These are phyloP conservation scores for Penicillium longicatenatum DNA, from an alignment of 495 filamentous ascomycete genomes.

Conservation along the genomic window DNA sequence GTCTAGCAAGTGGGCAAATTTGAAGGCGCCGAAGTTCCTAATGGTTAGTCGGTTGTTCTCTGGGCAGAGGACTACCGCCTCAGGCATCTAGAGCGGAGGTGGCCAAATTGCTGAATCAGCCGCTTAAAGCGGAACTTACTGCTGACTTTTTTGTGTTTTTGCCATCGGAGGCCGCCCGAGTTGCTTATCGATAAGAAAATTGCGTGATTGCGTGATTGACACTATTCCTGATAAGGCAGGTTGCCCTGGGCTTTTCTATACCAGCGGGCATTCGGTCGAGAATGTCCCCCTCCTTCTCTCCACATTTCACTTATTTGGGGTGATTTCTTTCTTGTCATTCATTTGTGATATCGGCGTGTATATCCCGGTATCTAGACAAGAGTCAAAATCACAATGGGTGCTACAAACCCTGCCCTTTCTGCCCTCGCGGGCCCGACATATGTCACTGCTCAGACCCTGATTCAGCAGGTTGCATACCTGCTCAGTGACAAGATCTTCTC, in stretches of 20 bases:
- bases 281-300: slow-evolving; percentile 24
- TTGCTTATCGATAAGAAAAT: slow-evolving; percentile 40
- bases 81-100: background rate
- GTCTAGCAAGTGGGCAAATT: too few species aligned
- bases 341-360: slow-evolving; percentile 25
- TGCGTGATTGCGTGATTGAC: slow-evolving; percentile 44
- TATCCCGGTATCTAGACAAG: slow-evolving; percentile 32
- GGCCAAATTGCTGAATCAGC: background rate
- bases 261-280: slow-evolving; percentile 15
- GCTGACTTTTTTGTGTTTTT: background rate
- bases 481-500: slow-evolving; percentile 96
- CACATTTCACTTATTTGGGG: slow-evolving; percentile 21
- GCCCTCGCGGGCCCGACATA: slow-evolving; percentile 88
- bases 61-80: background rate
- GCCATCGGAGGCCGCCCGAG: slow-evolving; percentile 1
- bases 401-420: slow-evolving; percentile 41
- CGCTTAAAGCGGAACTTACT: slow-evolving; percentile 1
- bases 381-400: slow-evolving; percentile 38
- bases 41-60: background rate
- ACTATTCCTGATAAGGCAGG: slow-evolving; percentile 40
- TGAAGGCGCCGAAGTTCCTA: too few species aligned
- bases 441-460: slow-evolving; percentile 83
- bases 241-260: slow-evolving; percentile 41
- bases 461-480: slow-evolving; percentile 93
- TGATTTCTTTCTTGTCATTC: slow-evolving; percentile 28